Evolutionary conservation across 306 rosid species (phyloP), one percentile per base, ranked within the genome.

Genomic region (Sechiopsis laciniata): DNA sequence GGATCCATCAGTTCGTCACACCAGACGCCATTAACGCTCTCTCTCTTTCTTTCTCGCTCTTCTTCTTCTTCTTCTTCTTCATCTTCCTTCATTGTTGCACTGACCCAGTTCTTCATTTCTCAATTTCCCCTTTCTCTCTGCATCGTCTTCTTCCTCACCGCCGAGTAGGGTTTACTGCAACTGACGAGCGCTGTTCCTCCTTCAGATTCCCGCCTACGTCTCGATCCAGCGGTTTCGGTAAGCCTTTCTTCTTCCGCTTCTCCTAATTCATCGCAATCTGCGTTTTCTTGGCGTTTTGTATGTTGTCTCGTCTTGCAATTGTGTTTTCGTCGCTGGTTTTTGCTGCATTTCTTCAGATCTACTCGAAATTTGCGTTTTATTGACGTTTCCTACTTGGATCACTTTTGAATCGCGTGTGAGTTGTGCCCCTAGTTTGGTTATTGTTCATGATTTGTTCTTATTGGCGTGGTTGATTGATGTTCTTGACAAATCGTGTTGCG

Each of bases 1-100:
- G 74, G 60, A 50, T 70, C 74, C 22, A 24, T 7, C 73, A 46
- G 20, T 68, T 68, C 71, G 40, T 37, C 71, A 65, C 71, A 65
- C 55, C 74, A 48, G 73, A 68, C 17, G 57, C 74, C 59, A 70
- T 70, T 70, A 70, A 70, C 53, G 52, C 73, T 3, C 60, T 8
- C 60, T 70, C 57, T 46, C 56, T 6, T 35, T 40, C 24, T 45
- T 3, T 65, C 37, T 13, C 37, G 2, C 6, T 67, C 16, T 55
- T 15, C 46, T 6, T 40, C 46, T 26, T 26, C 32, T 26, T 26
- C 32, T 32, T 32, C 46, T 1, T 40, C 46, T 67, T 6, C 10
- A 6, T 40, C 46, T 7, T 21, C 37, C 55, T 60, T 37, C 67
- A 68, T 46, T 68, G 21, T 21, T 5, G n/a, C 37, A 48, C 40